Base-by-base conservation (phyloP, 129 eudicot genomes). In the Logfia minima region DNA sequence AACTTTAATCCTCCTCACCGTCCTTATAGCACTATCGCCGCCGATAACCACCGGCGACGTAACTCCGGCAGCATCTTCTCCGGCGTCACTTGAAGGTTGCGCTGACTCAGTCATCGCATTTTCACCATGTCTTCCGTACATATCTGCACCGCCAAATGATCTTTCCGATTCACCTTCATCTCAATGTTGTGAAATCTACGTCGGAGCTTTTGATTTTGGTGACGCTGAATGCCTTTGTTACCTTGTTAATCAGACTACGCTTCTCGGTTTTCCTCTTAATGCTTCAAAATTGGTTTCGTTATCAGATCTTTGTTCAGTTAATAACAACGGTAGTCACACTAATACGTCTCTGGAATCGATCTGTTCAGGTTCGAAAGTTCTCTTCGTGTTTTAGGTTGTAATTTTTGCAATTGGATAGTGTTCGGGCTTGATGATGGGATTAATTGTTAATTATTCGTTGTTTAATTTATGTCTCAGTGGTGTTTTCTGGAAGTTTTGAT, bases 251-350 rank as follows among this genome's bases (percentile, higher is more conserved):
- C 77, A 70, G 58, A 86, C 78, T 29, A 43, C 28, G 8, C 66
- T 90, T 48, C 82, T 90, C 19, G 96, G 92, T 19, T 90, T 90
- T 71, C 90, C 96, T 2, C 67, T 90, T n/a, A 79, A 83, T 64
- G 79, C 80, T 14, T 61, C 86, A 5, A 85, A 63, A 72, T 59
- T 90, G 37, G 24, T 87, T 22, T 78, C 88, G 21, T 87, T 90
- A 67, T 56, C 96, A 37, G 83, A 88, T 72, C 78, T 79, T 18
- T 90, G 96, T 37, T 64, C 75, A 3, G 4, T 21, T 2, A 61
- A 35, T 35, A 68, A 35, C 24, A 24, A 63, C 21, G 4, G 77
- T 18, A 53, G 26, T 70, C 32, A 11, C 22, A 52, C 77, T 19
- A 67, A 51, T 16, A 7, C 32, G 55, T 83, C 92, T 26, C 83